Evolutionary conservation across 2,329 filamentous ascomycete genomes (phyloP).

Genomic region (Parastagonospora avenae): DNA sequence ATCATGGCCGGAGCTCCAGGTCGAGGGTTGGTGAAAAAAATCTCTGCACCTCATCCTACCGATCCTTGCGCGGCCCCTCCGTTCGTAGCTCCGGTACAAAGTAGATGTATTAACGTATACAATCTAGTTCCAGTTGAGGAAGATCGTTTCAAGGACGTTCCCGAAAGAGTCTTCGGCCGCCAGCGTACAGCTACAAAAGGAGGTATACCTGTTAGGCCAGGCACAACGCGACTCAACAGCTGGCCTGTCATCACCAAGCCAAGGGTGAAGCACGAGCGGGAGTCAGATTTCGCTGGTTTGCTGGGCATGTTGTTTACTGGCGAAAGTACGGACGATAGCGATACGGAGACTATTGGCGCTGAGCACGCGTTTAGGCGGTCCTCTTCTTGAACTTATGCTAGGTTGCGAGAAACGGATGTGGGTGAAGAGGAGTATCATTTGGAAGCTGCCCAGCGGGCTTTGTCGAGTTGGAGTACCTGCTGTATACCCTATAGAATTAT

Average conservation of each 20-base stretch:
- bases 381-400: no score
- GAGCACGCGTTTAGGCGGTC: no score
- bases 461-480: neutral
- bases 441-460: neutral
- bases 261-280: neutral
- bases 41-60: constrained; percentile 3
- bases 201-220: constrained; percentile 2
- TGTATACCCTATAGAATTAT: neutral
- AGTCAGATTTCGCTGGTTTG: neutral
- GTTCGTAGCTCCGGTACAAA: neutral
- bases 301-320: constrained; percentile 8
- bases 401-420: no score
- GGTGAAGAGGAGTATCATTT: neutral
- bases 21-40: constrained; percentile 35
- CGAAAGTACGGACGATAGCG: neutral
- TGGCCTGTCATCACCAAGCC: neutral
- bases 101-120: constrained; percentile 6
- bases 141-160: neutral
- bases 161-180: neutral
- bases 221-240: constrained; percentile 1
- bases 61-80: neutral
- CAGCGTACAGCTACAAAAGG: constrained; percentile 7
- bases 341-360: no score
- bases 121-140: constrained; percentile 8
- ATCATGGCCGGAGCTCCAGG: constrained; percentile 30